Evolutionary conservation across 2,329 filamentous ascomycete genomes (phyloP).

Genomic region (Metarhizium guizhouense): DNA sequence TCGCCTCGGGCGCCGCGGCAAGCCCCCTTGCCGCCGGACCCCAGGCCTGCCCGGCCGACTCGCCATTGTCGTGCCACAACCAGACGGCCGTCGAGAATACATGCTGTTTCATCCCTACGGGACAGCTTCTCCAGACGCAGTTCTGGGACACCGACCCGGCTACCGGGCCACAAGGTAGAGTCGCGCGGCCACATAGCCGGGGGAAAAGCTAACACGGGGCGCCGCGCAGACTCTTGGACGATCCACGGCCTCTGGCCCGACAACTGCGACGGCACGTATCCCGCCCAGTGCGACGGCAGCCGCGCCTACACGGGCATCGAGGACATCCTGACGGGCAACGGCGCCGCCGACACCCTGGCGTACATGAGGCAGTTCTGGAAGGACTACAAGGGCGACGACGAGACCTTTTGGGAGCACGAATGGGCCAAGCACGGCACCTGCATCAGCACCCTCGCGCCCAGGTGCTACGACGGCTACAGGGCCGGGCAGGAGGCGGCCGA

Average conservation of each 20-base stretch:
- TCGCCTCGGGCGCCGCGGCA: slow-evolving; percentile 8
- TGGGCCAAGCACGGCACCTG: slow-evolving; percentile 68
- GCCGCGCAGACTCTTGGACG: slow-evolving; percentile 54
- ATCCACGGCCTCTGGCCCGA: slow-evolving; percentile 62
- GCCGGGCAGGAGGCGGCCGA: slow-evolving; percentile 56
- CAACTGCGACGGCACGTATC: slow-evolving; percentile 61
- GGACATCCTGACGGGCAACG: slow-evolving; percentile 46
- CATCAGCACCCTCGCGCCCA: slow-evolving; percentile 57
- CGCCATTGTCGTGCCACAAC: slow-evolving; percentile 55
- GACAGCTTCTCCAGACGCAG: slow-evolving; percentile 63
- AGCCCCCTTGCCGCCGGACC: background rate
- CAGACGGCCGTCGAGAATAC: slow-evolving; percentile 48
- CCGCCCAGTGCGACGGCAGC: slow-evolving; percentile 52
- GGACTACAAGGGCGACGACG: slow-evolving; percentile 53
- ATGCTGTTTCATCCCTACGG: slow-evolving; percentile 66
- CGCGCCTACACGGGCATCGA: slow-evolving; percentile 59
- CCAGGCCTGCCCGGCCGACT: slow-evolving; percentile 18
- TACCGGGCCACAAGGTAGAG: slow-evolving; percentile 43
- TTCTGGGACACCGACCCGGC: slow-evolving; percentile 65
- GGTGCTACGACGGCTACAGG: slow-evolving; percentile 55
- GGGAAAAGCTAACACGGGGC: background rate
- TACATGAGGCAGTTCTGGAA: slow-evolving; percentile 70
- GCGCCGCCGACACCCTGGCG: slow-evolving; percentile 43
- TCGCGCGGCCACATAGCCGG: background rate
- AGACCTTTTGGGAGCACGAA: slow-evolving; percentile 65